Evolutionary conservation across 2,329 filamentous ascomycete genomes (phyloP), one percentile per base, ranked within the genome.

Genomic region (Nakataea oryzae): DNA sequence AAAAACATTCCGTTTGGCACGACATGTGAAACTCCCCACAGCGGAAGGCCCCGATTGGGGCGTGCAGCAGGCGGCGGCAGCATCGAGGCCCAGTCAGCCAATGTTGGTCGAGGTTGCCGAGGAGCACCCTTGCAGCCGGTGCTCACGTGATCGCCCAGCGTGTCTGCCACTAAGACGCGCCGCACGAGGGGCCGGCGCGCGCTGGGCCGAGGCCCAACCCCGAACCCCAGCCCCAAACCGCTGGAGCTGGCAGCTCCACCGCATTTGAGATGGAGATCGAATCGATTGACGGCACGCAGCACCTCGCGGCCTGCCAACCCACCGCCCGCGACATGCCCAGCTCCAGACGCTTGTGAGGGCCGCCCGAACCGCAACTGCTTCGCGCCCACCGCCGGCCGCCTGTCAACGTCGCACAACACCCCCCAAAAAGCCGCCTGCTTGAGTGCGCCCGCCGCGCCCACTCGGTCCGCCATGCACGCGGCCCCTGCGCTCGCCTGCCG

Each of bases 401-500:
- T 21, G 41, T 9, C 41, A 21, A 50, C 41, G 41, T 50, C 41
- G 41, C 41, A 50, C 41, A n/a, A 50, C 0, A 54, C 17, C 47
- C 4, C 47, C 41, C 41, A 50, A 7, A n/a, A 9, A 50, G 17
- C n/a, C 41, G 17, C 28, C 28, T 27, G 28, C 28, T 21, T 13
- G 28, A 58, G 28, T 56, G 28, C 59, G 27, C 30, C 30, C 50
- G 24, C 24, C 21, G 4, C 29, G 27, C n/a, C 41, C 14, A 24
- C 56, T 26, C n/a, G 28, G 28, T 24, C n/a, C 57, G 58, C 57
- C 27, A 56, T 59, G 56, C 27, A 56, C 28, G 17, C 17, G 56
- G 47, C 34, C 13, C 54, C 47, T 29, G 21, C 67, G 21, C 41
- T 50, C 41, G 41, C 41, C 41, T 50, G 17, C 58, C 74, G 73